These are phyloP conservation scores for Mycogone perniciosa DNA, from an alignment of 2,329 filamentous ascomycete species.

Conservation along the genomic window DNA sequence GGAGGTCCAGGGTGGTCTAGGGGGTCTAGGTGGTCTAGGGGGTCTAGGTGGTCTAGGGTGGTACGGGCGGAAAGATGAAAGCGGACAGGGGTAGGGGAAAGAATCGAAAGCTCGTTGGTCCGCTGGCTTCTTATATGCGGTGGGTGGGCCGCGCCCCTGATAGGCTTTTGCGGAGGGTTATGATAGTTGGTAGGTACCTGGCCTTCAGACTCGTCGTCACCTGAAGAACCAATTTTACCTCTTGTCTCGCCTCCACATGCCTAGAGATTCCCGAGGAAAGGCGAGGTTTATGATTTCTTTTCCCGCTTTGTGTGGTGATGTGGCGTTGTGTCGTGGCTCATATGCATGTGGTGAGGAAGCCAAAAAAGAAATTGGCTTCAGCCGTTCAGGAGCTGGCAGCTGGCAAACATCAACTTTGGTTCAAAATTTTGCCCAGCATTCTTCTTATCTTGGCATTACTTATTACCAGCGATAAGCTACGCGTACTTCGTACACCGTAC, in stretches of 20 bases:
- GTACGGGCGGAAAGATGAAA: conserved; percentile 4
- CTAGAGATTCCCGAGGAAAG: not conserved
- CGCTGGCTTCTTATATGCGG: not conserved
- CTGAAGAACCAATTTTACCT: no score
- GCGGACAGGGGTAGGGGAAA: not conserved
- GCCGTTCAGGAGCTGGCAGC: no score
- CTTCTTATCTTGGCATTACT: no score
- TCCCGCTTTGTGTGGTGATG: not conserved
- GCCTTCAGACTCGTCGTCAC: not conserved
- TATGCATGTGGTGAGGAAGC: not conserved
- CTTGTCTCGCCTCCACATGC: no score
- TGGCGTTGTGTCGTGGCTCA: not conserved
- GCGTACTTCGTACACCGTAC: no score
- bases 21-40: no score
- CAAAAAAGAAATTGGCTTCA: not conserved
- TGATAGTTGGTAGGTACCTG: not conserved
- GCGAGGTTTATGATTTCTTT: not conserved
- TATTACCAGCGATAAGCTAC: no score
- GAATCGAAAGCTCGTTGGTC: conserved; percentile 4
- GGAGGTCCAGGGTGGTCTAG: conserved; percentile 14
- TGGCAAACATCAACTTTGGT: no score
- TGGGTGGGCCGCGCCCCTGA: not conserved
- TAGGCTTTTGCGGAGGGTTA: not conserved
- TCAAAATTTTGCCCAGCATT: no score
- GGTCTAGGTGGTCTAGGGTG: no score